Evolutionary conservation across 1,284 basidiomycete species (phyloP).

Genomic region (Sutorius eximius): DNA sequence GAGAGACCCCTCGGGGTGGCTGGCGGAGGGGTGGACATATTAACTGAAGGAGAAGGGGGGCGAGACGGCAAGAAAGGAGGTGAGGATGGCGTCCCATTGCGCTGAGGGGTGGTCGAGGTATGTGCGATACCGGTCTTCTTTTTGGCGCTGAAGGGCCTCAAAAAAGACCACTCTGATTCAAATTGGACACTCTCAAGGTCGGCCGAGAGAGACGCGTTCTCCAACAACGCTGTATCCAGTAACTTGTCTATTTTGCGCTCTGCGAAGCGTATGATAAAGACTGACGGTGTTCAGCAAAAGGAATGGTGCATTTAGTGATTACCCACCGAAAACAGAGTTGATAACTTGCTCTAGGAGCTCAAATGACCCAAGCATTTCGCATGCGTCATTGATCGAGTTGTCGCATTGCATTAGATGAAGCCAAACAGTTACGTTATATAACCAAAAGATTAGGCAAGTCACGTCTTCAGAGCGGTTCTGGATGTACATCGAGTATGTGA

Average conservation of each 20-base stretch:
- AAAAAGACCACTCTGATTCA: conserved; percentile 94
- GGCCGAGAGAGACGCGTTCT: conserved; percentile 77
- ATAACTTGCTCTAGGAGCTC: conserved; percentile 84
- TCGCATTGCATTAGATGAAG: conserved; percentile 90
- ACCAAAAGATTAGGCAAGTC: conserved; percentile 88
- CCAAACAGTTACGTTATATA: conserved; percentile 88
- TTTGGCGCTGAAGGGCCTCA: conserved; percentile 71
- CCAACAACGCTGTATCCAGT: conserved; percentile 82
- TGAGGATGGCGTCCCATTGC: conserved; percentile 37
- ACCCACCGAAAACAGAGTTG: conserved; percentile 88
- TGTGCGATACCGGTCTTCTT: conserved; percentile 54
- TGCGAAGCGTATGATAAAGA: conserved; percentile 92
- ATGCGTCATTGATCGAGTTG: conserved; percentile 68
- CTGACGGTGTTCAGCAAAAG: conserved; percentile 41
- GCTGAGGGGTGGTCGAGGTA: conserved; percentile 35
- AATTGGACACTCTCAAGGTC: conserved; percentile 86
- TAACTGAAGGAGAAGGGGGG: conserved; percentile 49
- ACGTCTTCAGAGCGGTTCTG: conserved; percentile 84
- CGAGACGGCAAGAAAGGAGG: conserved; percentile 46
- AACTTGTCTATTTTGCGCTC: conserved; percentile 88
- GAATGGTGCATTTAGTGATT: neutral
- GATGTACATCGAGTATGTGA: conserved; percentile 13
- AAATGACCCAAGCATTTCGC: conserved; percentile 79
- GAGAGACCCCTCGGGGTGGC: conserved; percentile 55
- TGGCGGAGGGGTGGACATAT: conserved; percentile 38